Percentiles rank a stretch among this genome's conserved stretches.
Conservation (phyloP, 2,329 filamentous ascomycete species). For the Canariomyces notabilis region DNA sequence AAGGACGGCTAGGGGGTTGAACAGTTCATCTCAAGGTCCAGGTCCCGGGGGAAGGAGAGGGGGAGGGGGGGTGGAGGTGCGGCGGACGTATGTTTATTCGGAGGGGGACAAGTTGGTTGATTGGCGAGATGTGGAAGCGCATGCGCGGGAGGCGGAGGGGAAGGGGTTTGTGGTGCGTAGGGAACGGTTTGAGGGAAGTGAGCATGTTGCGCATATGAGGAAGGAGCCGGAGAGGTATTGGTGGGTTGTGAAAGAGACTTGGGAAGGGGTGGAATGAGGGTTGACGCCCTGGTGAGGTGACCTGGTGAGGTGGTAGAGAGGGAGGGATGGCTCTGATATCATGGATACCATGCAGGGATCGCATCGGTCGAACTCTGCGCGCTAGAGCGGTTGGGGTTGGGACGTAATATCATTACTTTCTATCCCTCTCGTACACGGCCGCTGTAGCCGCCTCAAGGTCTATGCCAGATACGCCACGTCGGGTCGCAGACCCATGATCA, state of each 20-base stretch:
- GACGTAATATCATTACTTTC: not conserved
- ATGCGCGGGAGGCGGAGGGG: constrained; percentile 38
- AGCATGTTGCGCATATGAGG: constrained; percentile 48
- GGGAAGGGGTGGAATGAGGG: constrained; percentile 32
- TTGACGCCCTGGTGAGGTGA: too few species aligned
- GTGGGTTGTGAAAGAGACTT: constrained; percentile 41
- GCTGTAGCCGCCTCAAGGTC: too few species aligned
- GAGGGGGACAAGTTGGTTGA: constrained; percentile 44
- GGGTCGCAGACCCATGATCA: too few species aligned
- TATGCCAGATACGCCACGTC: too few species aligned
- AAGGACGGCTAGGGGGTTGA: constrained; percentile 10
- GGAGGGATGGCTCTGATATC: not conserved
- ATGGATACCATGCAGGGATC: too few species aligned
- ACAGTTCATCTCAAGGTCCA: too few species aligned
- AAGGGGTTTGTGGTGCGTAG: constrained; percentile 38
- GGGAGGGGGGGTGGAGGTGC: constrained; percentile 30
- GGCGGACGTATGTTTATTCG: constrained; percentile 50
- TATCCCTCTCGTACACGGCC: not conserved
- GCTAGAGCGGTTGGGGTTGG: too few species aligned
- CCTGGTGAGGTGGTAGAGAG: not conserved
- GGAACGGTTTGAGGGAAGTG: constrained; percentile 43
- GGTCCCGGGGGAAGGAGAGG: too few species aligned
- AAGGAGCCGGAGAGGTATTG: constrained; percentile 46
- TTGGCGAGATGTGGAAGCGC: constrained; percentile 43
- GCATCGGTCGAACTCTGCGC: too few species aligned